Evolutionary conservation across 177 flowering plant species (phyloP).

Genomic region (Telopea speciosissima): DNA sequence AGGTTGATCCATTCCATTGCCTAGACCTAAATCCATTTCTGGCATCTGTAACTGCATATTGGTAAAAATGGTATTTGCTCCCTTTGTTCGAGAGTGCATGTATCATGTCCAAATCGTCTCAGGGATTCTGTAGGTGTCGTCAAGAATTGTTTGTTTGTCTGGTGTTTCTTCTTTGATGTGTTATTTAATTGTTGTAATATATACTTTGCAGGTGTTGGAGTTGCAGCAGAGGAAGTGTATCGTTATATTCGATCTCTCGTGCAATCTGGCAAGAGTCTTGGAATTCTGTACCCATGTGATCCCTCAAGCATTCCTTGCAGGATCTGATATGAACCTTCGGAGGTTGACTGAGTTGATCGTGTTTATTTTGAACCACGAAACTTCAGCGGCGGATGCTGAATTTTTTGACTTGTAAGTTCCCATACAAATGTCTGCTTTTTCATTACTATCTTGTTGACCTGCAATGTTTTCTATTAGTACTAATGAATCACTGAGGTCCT

Average conservation of each 20-base stretch:
- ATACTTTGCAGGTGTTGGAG: constrained; percentile 53
- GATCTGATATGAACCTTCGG: constrained; percentile 69
- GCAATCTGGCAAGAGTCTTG: constrained; percentile 83
- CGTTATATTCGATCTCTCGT: constrained; percentile 81
- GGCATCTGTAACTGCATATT: too few relatives aligned
- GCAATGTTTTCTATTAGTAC: background rate
- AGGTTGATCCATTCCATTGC: too few relatives aligned
- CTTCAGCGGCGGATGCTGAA: constrained; percentile 63
- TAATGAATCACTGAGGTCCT: background rate
- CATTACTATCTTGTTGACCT: background rate
- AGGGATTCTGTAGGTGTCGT: too few relatives aligned
- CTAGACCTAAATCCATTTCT: too few relatives aligned
- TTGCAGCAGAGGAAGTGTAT: constrained; percentile 81
- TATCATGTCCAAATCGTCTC: too few relatives aligned
- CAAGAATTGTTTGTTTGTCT: too few relatives aligned
- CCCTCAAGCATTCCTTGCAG: constrained; percentile 76
- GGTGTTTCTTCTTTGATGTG: background rate
- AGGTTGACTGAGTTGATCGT: constrained; percentile 77
- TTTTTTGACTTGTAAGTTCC: constrained; percentile 74
- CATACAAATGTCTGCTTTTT: background rate
- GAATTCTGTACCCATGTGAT: constrained; percentile 79
- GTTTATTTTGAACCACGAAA: constrained; percentile 67
- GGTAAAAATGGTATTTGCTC: too few relatives aligned
- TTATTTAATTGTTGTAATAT: background rate
- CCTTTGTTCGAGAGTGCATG: too few relatives aligned